These are phyloP conservation scores for Herpotrichia juniperi DNA, from an alignment of 2,329 filamentous ascomycete genomes.

Conservation along the genomic window DNA sequence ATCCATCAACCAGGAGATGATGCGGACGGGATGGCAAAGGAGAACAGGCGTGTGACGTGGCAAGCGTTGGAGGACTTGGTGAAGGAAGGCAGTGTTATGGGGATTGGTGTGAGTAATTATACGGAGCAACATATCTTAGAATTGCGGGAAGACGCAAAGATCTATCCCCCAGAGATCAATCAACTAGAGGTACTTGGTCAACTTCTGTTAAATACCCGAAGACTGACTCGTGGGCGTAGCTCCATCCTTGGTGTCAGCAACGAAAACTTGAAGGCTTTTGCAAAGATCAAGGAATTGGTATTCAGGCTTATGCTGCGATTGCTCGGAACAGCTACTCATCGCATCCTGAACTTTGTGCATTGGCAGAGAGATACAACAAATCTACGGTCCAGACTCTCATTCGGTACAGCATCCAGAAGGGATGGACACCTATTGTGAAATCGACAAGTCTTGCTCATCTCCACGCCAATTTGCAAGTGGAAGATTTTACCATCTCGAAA, in stretches of 20 bases:
- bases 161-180: slow-evolving; percentile 73
- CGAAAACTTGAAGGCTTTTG: slow-evolving; percentile 64
- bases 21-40: no score
- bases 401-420: slow-evolving; percentile 82
- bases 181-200: no score
- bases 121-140: slow-evolving; percentile 71
- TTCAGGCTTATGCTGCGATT: slow-evolving; percentile 70
- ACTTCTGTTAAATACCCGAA: no score
- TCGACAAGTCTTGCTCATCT: no score
- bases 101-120: slow-evolving; percentile 77
- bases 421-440: no score
- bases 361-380: slow-evolving; percentile 76
- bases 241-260: slow-evolving; percentile 76
- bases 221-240: no score
- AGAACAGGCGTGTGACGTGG: slow-evolving; percentile 68
- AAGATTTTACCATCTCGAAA: no score
- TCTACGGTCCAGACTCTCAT: slow-evolving; percentile 78
- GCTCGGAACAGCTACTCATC: slow-evolving; percentile 72
- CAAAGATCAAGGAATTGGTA: slow-evolving; percentile 62
- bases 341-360: no score
- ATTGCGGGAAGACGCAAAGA: slow-evolving; percentile 67
- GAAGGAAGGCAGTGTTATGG: slow-evolving; percentile 64
- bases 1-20: slow-evolving; percentile 68
- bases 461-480: no score
- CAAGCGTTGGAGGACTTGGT: slow-evolving; percentile 67